These are phyloP conservation scores for Salisapilia sapeloensis DNA, from an alignment of 352 stramenopile genomes.

Conservation along the genomic window DNA sequence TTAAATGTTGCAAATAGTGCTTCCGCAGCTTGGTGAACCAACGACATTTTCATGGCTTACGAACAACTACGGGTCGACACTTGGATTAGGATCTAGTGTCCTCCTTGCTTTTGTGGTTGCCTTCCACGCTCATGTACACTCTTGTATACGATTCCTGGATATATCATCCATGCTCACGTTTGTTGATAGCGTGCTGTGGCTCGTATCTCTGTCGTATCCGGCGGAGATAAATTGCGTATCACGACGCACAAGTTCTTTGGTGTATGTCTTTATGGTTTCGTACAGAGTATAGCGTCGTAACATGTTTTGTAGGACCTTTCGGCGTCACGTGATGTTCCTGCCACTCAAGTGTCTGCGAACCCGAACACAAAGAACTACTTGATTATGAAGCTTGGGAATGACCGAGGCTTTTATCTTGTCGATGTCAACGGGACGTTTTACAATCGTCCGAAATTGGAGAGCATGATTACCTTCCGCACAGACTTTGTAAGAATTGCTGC, in stretches of 20 bases:
- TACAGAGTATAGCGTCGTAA: neutral
- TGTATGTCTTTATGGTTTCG: constrained; percentile 10
- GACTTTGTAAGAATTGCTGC: constrained; percentile 31
- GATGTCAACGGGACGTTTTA: constrained; percentile 68
- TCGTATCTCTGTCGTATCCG: constrained; percentile 56
- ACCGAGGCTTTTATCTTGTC: constrained; percentile 61
- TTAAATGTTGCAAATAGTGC: constrained; percentile 11
- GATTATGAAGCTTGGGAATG: constrained; percentile 65
- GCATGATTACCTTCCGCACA: constrained; percentile 74
- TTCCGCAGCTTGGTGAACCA: constrained; percentile 39
- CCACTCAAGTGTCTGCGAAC: constrained; percentile 48
- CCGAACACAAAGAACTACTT: constrained; percentile 78
- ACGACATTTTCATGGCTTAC: constrained; percentile 69
- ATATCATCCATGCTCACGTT: constrained; percentile 1
- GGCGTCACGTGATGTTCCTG: constrained; percentile 45
- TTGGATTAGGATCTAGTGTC: constrained; percentile 74
- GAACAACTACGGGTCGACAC: constrained; percentile 54
- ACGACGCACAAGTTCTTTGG: constrained; percentile 82
- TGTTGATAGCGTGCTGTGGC: constrained; percentile 47
- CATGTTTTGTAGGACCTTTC: constrained; percentile 23
- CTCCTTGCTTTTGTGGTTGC: constrained; percentile 55
- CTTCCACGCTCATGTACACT: constrained; percentile 60
- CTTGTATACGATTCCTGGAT: neutral
- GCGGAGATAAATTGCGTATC: constrained; percentile 67
- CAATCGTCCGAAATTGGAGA: constrained; percentile 76